These are phyloP conservation scores for Trametes hirsuta DNA, from an alignment of 1,284 basidiomycete species.

Conservation along the genomic window DNA sequence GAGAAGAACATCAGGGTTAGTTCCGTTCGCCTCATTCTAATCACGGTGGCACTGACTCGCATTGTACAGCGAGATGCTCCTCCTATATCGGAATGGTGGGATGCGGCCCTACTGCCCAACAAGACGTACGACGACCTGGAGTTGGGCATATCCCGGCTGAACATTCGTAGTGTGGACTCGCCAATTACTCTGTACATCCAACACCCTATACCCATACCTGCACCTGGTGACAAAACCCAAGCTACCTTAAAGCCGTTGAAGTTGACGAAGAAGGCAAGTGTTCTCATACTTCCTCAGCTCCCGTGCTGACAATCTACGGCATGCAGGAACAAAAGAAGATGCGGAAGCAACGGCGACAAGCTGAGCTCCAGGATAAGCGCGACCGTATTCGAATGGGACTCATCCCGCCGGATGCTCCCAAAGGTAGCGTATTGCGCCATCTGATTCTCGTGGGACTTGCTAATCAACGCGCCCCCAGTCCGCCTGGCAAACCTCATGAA, in stretches of 20 bases:
- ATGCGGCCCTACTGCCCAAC: slow-evolving; percentile 81
- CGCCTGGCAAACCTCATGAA: slow-evolving; percentile 97
- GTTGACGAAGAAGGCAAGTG: slow-evolving; percentile 80
- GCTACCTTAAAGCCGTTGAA: slow-evolving; percentile 81
- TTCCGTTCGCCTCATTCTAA: neutral
- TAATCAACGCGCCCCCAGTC: slow-evolving; percentile 53
- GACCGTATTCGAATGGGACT: slow-evolving; percentile 97
- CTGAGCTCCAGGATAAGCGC: slow-evolving; percentile 92
- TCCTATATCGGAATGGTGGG: slow-evolving; percentile 98
- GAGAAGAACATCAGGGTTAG: slow-evolving; percentile 86
- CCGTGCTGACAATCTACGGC: slow-evolving; percentile 14
- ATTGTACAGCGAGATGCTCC: slow-evolving; percentile 72
- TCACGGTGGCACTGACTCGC: neutral
- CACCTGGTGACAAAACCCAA: slow-evolving; percentile 85
- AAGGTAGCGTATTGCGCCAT: slow-evolving; percentile 54
- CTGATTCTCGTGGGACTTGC: neutral
- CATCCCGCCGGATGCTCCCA: slow-evolving; percentile 92
- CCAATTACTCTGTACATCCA: slow-evolving; percentile 93
- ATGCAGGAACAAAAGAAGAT: slow-evolving; percentile 94
- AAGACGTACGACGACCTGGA: slow-evolving; percentile 80
- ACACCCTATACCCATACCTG: slow-evolving; percentile 96
- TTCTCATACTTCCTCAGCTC: neutral
- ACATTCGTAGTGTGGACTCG: slow-evolving; percentile 67
- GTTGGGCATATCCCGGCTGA: slow-evolving; percentile 57
- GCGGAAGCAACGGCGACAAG: slow-evolving; percentile 85